These are phyloP conservation scores for Aegilops bicornis DNA, from an alignment of 176 grass and related monocot genomes.

Conservation along the genomic window DNA sequence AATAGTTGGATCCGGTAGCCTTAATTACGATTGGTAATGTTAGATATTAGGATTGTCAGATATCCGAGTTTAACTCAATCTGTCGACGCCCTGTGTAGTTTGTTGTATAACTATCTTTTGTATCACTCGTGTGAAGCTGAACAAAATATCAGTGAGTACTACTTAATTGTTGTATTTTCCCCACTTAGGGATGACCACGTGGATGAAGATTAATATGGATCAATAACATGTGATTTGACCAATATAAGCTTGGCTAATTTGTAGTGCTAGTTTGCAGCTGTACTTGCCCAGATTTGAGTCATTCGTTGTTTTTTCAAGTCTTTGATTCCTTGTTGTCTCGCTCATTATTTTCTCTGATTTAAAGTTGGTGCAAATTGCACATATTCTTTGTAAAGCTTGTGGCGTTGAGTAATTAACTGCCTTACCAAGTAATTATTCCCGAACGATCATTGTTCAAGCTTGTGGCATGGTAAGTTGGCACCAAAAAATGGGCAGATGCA, in stretches of 20 bases:
- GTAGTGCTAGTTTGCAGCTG: background rate
- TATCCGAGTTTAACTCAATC: background rate
- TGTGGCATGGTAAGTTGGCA: background rate
- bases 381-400: background rate
- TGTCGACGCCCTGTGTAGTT: slow-evolving; percentile 15
- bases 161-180: slow-evolving; percentile 19
- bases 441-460: background rate
- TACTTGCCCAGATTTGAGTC: background rate
- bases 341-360: background rate
- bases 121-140: background rate
- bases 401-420: background rate
- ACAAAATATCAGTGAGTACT: background rate
- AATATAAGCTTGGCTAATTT: background rate
- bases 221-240: slow-evolving; percentile 3
- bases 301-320: background rate
- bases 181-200: background rate
- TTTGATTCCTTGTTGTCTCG: background rate
- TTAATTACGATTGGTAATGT: slow-evolving; percentile 13
- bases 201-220: slow-evolving; percentile 7
- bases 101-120: slow-evolving; percentile 23
- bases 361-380: background rate
- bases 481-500: background rate
- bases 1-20: slow-evolving; percentile 20
- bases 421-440: background rate
- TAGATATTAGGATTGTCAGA: slow-evolving; percentile 31